Evolutionary conservation across 768 basidiomycete genomes (phyloP), one percentile per base, ranked within the genome.

Genomic region (Xerocomus spinulosus): DNA sequence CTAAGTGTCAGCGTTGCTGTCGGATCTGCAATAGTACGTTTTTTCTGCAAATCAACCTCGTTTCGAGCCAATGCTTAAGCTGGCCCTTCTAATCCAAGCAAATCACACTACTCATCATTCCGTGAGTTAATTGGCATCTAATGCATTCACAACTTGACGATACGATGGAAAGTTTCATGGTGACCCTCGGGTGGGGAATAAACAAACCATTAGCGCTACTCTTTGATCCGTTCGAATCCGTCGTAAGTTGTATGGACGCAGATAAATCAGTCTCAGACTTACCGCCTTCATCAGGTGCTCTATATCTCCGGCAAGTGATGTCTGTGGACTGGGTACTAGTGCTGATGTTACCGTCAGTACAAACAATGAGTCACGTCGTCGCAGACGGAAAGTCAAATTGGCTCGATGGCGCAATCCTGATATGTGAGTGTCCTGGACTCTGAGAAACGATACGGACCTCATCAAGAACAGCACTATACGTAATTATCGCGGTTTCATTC

Each of bases 161-260:
- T 37, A 13, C 21, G 23, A 53, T 52, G 42, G 56, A 25, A 51
- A 88, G 78, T 44, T 83, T 89, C 56, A 84, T 88, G 54, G 78
- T 89, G 25, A 74, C 74, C 9, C 71, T 95, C 8, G 90, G 75
- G 4, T 96, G 92, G 92, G 78, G 79, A 20, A 70, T 93, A 41
- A 83, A 82, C 45, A 92, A 91, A 59, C 87, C 88, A 9, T 62
- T 88, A 44, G 83, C 82, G 14, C 71, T 94, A 46, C 73, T 93
- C 29, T 94, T 95, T 59, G 93, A 95, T 63, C 87, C 91, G 2
- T 93, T 87, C 62, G 88, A 94, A 70, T 85, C 87, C 1, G 71
- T 94, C 37, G 81, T 82, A 34, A 56, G 73, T 42, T 62, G 5
- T 26, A 10, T 24, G 30, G 20, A 9, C 6, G 33, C 26, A 3